Conservation (phyloP, 2,329 filamentous ascomycete species). For the Coniella lustricola region DNA sequence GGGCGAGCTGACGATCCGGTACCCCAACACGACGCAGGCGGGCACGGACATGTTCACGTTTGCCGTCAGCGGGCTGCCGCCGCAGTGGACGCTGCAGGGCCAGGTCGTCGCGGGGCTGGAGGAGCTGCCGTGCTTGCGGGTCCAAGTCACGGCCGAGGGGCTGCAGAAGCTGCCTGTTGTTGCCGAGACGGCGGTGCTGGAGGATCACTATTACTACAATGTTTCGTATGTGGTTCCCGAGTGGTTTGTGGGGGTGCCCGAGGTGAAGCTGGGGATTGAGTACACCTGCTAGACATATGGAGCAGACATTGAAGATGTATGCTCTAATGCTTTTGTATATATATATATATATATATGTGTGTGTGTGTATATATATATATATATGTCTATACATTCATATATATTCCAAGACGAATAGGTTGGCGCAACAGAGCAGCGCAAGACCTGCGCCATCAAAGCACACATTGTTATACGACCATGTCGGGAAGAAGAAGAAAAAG, state of each 20-base stretch:
- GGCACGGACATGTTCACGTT: constrained; percentile 34
- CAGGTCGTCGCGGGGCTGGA: constrained; percentile 25
- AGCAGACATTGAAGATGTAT: too few species aligned
- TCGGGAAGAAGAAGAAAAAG: too few species aligned
- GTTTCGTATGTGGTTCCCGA: constrained; percentile 37
- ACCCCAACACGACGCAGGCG: constrained; percentile 33
- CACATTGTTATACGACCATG: too few species aligned
- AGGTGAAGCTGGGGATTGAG: constrained; percentile 4
- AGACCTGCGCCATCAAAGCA: too few species aligned
- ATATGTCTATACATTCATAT: too few species aligned
- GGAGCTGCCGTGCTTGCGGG: constrained; percentile 31
- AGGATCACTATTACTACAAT: constrained; percentile 38
- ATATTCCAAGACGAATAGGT: too few species aligned
- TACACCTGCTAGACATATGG: constrained; percentile 14
- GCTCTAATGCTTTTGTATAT: too few species aligned
- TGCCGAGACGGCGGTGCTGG: constrained; percentile 28
- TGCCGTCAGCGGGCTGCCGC: constrained; percentile 31
- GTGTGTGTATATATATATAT: too few species aligned
- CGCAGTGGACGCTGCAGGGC: constrained; percentile 29
- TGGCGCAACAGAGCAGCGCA: too few species aligned
- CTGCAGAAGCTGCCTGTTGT: constrained; percentile 27
- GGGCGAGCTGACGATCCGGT: constrained; percentile 27
- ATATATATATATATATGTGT: too few species aligned
- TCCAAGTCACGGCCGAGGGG: constrained; percentile 31
- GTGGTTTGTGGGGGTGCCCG: constrained; percentile 28